Evolutionary conservation across 345 rosid genomes (phyloP), one percentile per base, ranked within the genome.

Genomic region (Capsella bursapastoris): DNA sequence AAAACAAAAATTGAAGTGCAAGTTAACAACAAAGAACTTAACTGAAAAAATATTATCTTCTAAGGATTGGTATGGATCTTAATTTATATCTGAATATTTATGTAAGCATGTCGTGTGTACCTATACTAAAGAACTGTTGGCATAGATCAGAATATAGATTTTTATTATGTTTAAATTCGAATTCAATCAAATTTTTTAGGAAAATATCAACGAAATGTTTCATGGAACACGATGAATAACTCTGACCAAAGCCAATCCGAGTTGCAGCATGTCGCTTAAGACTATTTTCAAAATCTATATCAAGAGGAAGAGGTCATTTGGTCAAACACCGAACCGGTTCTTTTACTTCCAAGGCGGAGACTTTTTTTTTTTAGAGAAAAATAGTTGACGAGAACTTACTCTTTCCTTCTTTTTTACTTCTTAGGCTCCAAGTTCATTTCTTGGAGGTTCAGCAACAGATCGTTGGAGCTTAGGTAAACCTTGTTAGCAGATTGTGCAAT

Each of bases 371-470:
- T 34, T 34, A 32, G 37, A 32, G 40, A 60, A 57, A 57, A 28
- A 57, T 15, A 74, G 38, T 16, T 13, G 52, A 40, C 56, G 35
- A 64, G 18, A 70, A 56, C 71, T 76, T 9, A 48, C 66, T 43
- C 48, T 5, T 53, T 64, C 29, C 2, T 57, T 57, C 62, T 27
- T 27, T 50, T 72, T 71, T 78, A 86, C 69, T 87, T 86, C 82
- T 88, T 89, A 53, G 64, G 69, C 41, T 81, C 88, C 66, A 85
- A 68, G 29, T 84, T 88, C 96, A 90, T 72, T 13, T 80, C 86
- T 64, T 90, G 95, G 32, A 94, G 90, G 83, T 88, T 90, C 71
- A 94, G 89, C 76, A 94, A 78, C 77, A 94, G 78, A 82, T 91
- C 97, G 6, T 80, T 77, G 2, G 98, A 87, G 64, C 83, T 82